Evolutionary conservation across 805 yeast species (phyloP).

Genomic region (Saccharomyces jurei): DNA sequence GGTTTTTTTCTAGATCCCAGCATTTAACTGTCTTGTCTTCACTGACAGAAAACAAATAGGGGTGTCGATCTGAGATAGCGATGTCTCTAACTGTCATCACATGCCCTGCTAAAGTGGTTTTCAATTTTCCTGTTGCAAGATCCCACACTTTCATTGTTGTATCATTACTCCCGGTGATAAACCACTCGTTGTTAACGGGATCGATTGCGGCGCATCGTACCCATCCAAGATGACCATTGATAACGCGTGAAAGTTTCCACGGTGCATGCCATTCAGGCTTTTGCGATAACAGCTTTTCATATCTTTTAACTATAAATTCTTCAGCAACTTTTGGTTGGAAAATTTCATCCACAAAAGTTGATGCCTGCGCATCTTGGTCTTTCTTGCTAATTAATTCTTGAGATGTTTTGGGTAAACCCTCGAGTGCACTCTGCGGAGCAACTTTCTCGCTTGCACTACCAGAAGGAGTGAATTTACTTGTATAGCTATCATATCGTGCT

Average conservation of each 20-base stretch:
- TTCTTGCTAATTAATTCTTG: slow-evolving; percentile 4
- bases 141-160: slow-evolving; percentile 90
- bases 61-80: slow-evolving; percentile 64
- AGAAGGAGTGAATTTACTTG: background rate
- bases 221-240: slow-evolving; percentile 92
- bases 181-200: slow-evolving; percentile 76
- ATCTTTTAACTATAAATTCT: slow-evolving; percentile 20
- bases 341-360: slow-evolving; percentile 3
- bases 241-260: slow-evolving; percentile 66
- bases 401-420: background rate
- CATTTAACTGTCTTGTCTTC: slow-evolving; percentile 90
- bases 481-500: slow-evolving; percentile 8
- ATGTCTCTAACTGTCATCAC: slow-evolving; percentile 80
- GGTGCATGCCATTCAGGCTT: slow-evolving; percentile 44
- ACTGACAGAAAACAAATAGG: slow-evolving; percentile 84
- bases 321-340: slow-evolving; percentile 5
- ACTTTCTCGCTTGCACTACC: background rate
- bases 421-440: background rate
- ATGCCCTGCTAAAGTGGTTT: slow-evolving; percentile 81
- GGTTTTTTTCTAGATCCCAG: slow-evolving; percentile 90
- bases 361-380: slow-evolving; percentile 1
- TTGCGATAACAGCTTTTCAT: slow-evolving; percentile 13
- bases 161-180: slow-evolving; percentile 86
- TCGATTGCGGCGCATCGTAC: slow-evolving; percentile 75
- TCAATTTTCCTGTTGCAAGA: slow-evolving; percentile 58